phyloP scores from a whole-genome alignment of 768 basidiomycete genomes.

The Amanita phalloides region DNA sequence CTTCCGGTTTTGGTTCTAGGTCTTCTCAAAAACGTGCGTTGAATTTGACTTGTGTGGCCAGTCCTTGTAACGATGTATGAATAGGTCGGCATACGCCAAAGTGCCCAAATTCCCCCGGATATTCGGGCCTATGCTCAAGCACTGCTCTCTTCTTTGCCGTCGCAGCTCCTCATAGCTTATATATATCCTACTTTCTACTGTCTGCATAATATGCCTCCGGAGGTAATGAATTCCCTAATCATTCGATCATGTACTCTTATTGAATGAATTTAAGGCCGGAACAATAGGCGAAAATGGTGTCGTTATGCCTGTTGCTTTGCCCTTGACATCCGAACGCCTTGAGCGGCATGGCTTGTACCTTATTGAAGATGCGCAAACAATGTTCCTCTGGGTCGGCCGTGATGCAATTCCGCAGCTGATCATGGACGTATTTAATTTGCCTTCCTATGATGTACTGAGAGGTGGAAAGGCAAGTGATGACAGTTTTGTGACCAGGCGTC shows the following conservation, averaged over 20 bases:
- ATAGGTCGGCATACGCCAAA: constrained; percentile 90
- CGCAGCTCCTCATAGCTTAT: constrained; percentile 87
- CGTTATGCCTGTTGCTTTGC: constrained; percentile 78
- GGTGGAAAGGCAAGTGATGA: constrained; percentile 73
- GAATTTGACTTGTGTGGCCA: not conserved
- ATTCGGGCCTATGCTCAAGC: constrained; percentile 93
- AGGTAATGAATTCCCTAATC: constrained; percentile 35
- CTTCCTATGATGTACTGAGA: constrained; percentile 78
- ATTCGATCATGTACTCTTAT: constrained; percentile 3
- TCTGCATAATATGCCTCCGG: constrained; percentile 90
- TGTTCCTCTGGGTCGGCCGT: constrained; percentile 97
- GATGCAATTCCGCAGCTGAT: constrained; percentile 95
- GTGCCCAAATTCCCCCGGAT: constrained; percentile 94
- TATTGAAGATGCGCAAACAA: constrained; percentile 95
- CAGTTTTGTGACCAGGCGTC: not conserved
- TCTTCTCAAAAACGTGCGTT: constrained; percentile 81
- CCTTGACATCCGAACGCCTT: constrained; percentile 88
- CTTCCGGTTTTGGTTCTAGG: constrained; percentile 85
- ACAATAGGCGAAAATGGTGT: constrained; percentile 86
- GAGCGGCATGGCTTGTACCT: constrained; percentile 93
- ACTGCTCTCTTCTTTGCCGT: constrained; percentile 81
- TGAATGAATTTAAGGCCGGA: constrained; percentile 49
- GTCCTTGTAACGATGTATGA: constrained; percentile 3
- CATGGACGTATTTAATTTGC: constrained; percentile 88
- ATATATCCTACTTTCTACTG: constrained; percentile 94